A percentile compares a stretch with the other conserved stretches of the same genome.
Evolutionary conservation across 2,329 filamentous ascomycete genomes (phyloP).

Genomic region (Phialophora tarda): DNA sequence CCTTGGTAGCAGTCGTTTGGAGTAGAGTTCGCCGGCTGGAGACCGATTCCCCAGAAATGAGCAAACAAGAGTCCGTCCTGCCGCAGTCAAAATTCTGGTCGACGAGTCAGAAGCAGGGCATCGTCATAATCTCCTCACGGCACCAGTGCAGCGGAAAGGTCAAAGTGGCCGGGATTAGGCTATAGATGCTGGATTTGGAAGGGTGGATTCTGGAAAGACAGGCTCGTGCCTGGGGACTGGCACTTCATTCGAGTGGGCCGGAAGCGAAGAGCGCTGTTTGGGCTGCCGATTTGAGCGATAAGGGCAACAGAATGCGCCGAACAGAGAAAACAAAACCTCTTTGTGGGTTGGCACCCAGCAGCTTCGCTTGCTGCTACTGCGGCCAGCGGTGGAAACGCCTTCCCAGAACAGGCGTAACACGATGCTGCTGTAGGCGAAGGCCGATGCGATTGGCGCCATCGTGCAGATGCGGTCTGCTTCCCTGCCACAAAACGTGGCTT

Average conservation of each 20-base stretch:
- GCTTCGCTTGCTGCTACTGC: slow-evolving; percentile 1
- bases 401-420: slow-evolving; percentile 15
- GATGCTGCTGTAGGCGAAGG: slow-evolving; percentile 28
- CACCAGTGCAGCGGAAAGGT: background rate
- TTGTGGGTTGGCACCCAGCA: background rate
- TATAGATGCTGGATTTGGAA: slow-evolving; percentile 35
- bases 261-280: slow-evolving; percentile 1
- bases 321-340: background rate
- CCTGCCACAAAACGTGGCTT: slow-evolving; percentile 29
- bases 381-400: slow-evolving; percentile 10
- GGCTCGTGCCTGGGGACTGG: slow-evolving; percentile 6
- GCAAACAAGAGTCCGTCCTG: slow-evolving; percentile 10
- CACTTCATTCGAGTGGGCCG: slow-evolving; percentile 11
- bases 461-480: slow-evolving; percentile 34
- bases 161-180: slow-evolving; percentile 25
- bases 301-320: no score
- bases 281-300: slow-evolving; percentile 23
- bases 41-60: slow-evolving; percentile 14
- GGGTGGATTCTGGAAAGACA: slow-evolving; percentile 10
- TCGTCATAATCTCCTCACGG: background rate
- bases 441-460: slow-evolving; percentile 37
- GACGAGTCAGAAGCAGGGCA: background rate
- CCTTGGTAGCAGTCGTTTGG: slow-evolving; percentile 14
- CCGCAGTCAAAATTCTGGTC: slow-evolving; percentile 1
- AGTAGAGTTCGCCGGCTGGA: slow-evolving; percentile 3